phyloP scores from a whole-genome alignment of 495 filamentous ascomycete species.

The Trichoderma asperelloides region DNA sequence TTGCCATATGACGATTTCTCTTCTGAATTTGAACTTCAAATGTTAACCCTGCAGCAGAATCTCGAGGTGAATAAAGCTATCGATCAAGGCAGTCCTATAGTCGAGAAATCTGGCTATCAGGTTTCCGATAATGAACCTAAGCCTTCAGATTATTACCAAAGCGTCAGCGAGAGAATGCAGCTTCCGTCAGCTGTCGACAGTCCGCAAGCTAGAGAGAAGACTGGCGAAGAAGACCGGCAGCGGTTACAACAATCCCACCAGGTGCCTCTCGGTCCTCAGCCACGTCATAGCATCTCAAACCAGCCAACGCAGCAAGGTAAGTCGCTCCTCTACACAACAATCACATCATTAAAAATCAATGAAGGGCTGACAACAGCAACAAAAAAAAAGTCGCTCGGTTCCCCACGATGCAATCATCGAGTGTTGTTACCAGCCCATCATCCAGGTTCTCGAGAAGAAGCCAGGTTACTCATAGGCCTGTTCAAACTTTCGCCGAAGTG shows the following conservation, averaged over 20 bases:
- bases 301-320: neutral
- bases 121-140: neutral
- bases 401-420: neutral
- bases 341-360: neutral
- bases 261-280: neutral
- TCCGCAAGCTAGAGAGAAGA: neutral
- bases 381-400: neutral
- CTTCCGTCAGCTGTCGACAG: neutral
- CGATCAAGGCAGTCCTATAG: neutral
- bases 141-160: neutral
- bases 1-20: neutral
- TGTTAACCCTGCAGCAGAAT: neutral
- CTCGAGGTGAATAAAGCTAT: neutral
- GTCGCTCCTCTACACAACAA: neutral
- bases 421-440: neutral
- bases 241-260: neutral
- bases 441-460: neutral
- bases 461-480: neutral
- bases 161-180: neutral
- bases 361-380: neutral
- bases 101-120: neutral
- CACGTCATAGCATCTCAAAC: neutral
- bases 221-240: neutral
- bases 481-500: neutral
- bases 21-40: neutral